These are phyloP conservation scores for Gossypium laxum DNA, from an alignment of 441 rosid genomes.

Conservation along the genomic window DNA sequence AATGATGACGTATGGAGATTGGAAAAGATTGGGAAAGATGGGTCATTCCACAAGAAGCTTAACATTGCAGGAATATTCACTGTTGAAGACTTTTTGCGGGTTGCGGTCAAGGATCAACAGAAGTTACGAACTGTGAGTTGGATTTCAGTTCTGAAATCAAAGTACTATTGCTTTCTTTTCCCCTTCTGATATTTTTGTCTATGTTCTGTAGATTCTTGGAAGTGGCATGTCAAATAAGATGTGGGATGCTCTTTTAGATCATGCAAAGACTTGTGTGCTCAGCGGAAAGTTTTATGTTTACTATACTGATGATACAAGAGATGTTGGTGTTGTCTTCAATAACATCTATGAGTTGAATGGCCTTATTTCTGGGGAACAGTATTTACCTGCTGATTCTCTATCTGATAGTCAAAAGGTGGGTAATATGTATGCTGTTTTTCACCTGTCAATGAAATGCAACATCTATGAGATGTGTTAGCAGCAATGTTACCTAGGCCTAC, in stretches of 20 bases:
- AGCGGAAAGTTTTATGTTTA: slow-evolving; percentile 73
- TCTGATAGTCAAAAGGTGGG: slow-evolving; percentile 84
- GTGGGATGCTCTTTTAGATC: slow-evolving; percentile 96
- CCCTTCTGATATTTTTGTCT: slow-evolving; percentile 19
- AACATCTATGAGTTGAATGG: slow-evolving; percentile 76
- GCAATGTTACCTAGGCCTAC: neutral
- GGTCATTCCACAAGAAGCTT: slow-evolving; percentile 88
- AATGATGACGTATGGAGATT: slow-evolving; percentile 93
- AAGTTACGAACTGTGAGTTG: slow-evolving; percentile 64
- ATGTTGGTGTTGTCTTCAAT: slow-evolving; percentile 74
- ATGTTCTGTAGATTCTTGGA: slow-evolving; percentile 70
- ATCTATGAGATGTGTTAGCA: neutral
- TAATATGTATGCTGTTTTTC: neutral
- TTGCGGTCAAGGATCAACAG: slow-evolving; percentile 56
- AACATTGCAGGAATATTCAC: slow-evolving; percentile 31
- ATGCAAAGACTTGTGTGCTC: slow-evolving; percentile 85
- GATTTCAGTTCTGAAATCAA: slow-evolving; percentile 14
- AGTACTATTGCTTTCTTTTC: slow-evolving; percentile 3
- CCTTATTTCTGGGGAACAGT: slow-evolving; percentile 80
- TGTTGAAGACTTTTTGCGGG: slow-evolving; percentile 79
- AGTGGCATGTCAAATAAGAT: slow-evolving; percentile 98
- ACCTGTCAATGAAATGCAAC: neutral
- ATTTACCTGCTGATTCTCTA: slow-evolving; percentile 62
- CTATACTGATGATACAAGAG: slow-evolving; percentile 69
- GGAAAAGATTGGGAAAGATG: slow-evolving; percentile 98